Evolutionary conservation across 225 moss, liverwort and hornwort genomes (phyloP).

Genomic region (Polytrichum commune): DNA sequence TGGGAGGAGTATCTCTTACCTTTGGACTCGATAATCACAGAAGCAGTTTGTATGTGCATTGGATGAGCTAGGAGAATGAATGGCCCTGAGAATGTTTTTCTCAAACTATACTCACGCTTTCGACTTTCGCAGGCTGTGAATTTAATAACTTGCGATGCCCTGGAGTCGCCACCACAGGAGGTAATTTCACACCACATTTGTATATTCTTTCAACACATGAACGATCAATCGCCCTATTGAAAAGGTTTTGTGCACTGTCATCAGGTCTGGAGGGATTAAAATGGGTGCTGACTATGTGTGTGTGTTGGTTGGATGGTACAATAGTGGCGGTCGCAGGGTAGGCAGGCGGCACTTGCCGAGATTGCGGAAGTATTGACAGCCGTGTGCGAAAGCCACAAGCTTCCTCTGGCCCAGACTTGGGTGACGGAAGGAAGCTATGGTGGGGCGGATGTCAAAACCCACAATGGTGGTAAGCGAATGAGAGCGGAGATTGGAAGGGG

Average conservation of each 20-base stretch:
- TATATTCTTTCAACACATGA: too few species aligned
- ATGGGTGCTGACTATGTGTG: too few species aligned
- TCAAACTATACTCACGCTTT: not conserved
- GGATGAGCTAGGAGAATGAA: too few species aligned
- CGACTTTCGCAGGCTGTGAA: slow-evolving; percentile 20
- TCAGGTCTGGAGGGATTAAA: too few species aligned
- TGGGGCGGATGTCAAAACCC: slow-evolving; percentile 11
- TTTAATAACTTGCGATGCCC: slow-evolving; percentile 13
- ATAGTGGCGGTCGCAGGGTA: slow-evolving; percentile 64
- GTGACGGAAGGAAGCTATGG: slow-evolving; percentile 43
- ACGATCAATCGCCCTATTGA: too few species aligned
- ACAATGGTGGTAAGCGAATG: slow-evolving; percentile 30
- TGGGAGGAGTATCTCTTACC: too few species aligned
- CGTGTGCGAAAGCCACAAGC: slow-evolving; percentile 84
- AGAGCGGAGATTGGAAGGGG: slow-evolving; percentile 19
- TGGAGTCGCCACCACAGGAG: slow-evolving; percentile 26
- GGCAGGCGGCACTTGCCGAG: slow-evolving; percentile 60
- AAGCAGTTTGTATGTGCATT: too few species aligned
- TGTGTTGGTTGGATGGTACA: not conserved
- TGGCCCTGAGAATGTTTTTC: too few species aligned
- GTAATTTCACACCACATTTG: slow-evolving; percentile 5
- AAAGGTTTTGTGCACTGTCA: too few species aligned
- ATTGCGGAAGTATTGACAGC: slow-evolving; percentile 80
- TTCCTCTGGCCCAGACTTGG: slow-evolving; percentile 85
- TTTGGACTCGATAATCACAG: too few species aligned